phyloP scores from a whole-genome alignment of 805 yeast genomes.

The Teunomyces panamensis region DNA sequence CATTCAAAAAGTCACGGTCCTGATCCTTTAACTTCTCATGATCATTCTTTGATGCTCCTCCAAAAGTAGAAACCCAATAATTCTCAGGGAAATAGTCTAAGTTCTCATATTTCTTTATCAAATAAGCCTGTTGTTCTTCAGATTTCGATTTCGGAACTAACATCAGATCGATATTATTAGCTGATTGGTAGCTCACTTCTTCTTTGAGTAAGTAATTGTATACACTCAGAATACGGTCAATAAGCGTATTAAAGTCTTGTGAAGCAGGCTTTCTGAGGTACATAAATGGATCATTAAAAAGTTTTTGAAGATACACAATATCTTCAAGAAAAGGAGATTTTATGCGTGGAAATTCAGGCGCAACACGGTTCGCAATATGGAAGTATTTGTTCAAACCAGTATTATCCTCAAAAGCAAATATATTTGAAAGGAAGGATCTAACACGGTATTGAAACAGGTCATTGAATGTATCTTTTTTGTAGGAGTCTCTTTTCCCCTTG shows the following conservation, averaged over 20 bases:
- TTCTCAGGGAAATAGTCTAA: conserved; percentile 33
- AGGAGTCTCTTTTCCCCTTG: conserved; percentile 25
- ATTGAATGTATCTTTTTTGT: conserved; percentile 37
- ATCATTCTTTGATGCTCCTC: conserved; percentile 14
- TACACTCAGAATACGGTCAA: conserved; percentile 26
- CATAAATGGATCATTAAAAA: conserved; percentile 35
- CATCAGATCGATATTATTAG: conserved; percentile 14
- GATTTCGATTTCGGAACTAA: conserved; percentile 13
- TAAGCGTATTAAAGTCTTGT: conserved; percentile 17
- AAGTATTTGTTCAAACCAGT: conserved; percentile 44
- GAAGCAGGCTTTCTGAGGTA: conserved; percentile 21
- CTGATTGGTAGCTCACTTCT: conserved; percentile 21
- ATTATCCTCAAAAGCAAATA: conserved; percentile 39
- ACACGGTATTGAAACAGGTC: conserved; percentile 37
- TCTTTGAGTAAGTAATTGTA: conserved; percentile 28
- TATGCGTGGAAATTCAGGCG: conserved; percentile 20
- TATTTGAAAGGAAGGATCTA: conserved; percentile 29
- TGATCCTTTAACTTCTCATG: conserved; percentile 16
- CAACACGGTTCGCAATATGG: conserved; percentile 24
- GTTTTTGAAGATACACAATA: conserved; percentile 24
- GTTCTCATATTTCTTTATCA: conserved; percentile 16
- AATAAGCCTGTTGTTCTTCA: conserved; percentile 13
- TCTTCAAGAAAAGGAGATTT: conserved; percentile 30
- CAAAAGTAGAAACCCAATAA: conserved; percentile 34
- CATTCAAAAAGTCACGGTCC: conserved; percentile 24